phyloP scores from a whole-genome alignment of 176 grass and related monocot genomes.

The Bothriochloa decipiens region DNA sequence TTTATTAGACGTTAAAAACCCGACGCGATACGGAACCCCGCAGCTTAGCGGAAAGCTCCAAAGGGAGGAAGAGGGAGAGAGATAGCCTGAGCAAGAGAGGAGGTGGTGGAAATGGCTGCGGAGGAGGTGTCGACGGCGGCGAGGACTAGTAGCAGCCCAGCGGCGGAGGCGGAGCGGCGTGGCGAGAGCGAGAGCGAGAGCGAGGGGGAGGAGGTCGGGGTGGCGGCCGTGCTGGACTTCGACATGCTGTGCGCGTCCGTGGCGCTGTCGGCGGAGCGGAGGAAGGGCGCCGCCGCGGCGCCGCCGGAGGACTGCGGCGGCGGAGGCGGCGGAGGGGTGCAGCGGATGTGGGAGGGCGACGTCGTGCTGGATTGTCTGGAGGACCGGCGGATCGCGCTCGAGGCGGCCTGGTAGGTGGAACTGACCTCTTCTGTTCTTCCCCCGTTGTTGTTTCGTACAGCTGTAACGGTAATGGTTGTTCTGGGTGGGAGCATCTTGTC shows the following conservation, averaged over 20 bases:
- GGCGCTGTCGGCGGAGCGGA: constrained; percentile 64
- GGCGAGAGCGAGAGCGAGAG: constrained; percentile 2
- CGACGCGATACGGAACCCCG: constrained; percentile 20
- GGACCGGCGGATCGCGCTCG: constrained; percentile 80
- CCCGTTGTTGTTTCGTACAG: constrained; percentile 12
- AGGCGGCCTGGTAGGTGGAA: constrained; percentile 82
- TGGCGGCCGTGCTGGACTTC: constrained; percentile 80
- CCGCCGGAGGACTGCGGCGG: not conserved
- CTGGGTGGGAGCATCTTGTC: constrained; percentile 18
- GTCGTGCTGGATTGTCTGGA: constrained; percentile 89
- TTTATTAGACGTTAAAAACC: constrained; percentile 58
- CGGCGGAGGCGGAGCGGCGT: constrained; percentile 23
- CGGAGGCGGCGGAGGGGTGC: constrained; percentile 49
- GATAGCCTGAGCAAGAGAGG: too few species aligned
- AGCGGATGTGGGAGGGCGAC: constrained; percentile 98
- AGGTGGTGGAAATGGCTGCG: not conserved
- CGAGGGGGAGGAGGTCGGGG: constrained; percentile 37
- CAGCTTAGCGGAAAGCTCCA: not conserved
- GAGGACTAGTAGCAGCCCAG: not conserved
- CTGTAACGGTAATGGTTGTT: constrained; percentile 2
- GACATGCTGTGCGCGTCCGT: constrained; percentile 97
- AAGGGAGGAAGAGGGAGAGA: not conserved
- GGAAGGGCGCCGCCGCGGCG: constrained; percentile 24
- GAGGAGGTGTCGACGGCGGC: constrained; percentile 29
- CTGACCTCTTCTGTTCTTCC: constrained; percentile 21